phyloP scores from a whole-genome alignment of 2,329 filamentous ascomycete species.

The Diplodia scrobiculata region DNA sequence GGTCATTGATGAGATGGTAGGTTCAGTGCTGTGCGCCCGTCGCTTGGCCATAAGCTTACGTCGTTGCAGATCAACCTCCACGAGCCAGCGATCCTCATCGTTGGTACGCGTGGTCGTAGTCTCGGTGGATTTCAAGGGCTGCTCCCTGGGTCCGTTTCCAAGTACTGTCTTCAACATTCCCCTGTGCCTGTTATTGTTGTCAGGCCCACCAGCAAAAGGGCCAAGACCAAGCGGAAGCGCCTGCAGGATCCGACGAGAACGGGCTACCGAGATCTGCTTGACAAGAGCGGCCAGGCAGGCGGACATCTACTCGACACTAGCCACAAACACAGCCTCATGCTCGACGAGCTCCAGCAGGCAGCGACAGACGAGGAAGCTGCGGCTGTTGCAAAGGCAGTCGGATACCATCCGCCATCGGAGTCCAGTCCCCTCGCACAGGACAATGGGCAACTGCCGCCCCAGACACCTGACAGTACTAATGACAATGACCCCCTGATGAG shows the following conservation, averaged over 20 bases:
- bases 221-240: constrained; percentile 87
- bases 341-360: constrained; percentile 39
- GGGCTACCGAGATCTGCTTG: constrained; percentile 76
- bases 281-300: constrained; percentile 59
- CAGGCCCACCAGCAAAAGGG: constrained; percentile 79
- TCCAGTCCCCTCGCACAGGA: constrained; percentile 39
- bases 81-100: constrained; percentile 86
- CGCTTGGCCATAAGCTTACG: constrained; percentile 29
- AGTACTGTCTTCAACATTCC: constrained; percentile 92
- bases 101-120: constrained; percentile 82
- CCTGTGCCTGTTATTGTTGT: constrained; percentile 93
- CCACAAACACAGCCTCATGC: constrained; percentile 51
- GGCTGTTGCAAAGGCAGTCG: constrained; percentile 55
- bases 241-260: constrained; percentile 73
- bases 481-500: constrained; percentile 25
- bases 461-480: constrained; percentile 30
- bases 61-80: constrained; percentile 77
- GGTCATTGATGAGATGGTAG: constrained; percentile 85
- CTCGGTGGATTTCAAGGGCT: constrained; percentile 84
- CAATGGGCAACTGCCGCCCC: constrained; percentile 31
- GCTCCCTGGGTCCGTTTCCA: constrained; percentile 85
- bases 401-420: constrained; percentile 42
- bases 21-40: constrained; percentile 39
- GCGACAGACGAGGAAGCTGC: constrained; percentile 53
- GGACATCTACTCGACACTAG: constrained; percentile 57